Evolutionary conservation across 306 rosid genomes (phyloP).

Genomic region (Comarum palustre): DNA sequence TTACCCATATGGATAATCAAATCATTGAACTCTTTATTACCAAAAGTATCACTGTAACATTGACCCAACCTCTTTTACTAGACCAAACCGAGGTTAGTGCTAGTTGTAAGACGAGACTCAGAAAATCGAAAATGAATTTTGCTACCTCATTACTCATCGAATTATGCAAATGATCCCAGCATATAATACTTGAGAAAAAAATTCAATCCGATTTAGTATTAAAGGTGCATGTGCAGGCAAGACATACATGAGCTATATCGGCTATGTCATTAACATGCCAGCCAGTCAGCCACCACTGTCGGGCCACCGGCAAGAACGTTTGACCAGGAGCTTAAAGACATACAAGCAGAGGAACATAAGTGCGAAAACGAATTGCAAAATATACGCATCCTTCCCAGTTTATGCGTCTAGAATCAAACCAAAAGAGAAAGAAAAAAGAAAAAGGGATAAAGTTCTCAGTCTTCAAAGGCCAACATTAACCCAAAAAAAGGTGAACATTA

Average conservation of each 20-base stretch:
- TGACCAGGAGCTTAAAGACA: not conserved
- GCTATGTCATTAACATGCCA: constrained; percentile 8
- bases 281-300: constrained; percentile 4
- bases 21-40: too few relatives aligned
- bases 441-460: not conserved
- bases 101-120: not conserved
- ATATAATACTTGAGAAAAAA: not conserved
- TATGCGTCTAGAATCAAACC: not conserved
- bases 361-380: not conserved
- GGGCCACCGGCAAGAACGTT: not conserved
- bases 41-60: too few relatives aligned
- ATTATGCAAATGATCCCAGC: not conserved
- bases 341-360: not conserved
- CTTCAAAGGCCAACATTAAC: too few relatives aligned
- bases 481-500: not conserved
- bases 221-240: constrained; percentile 11
- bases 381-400: not conserved
- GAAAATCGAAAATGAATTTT: not conserved
- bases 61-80: too few relatives aligned
- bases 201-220: not conserved
- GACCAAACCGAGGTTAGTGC: too few relatives aligned
- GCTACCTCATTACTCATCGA: not conserved
- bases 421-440: not conserved
- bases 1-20: too few relatives aligned
- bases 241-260: not conserved